Conservation (phyloP, 805 yeast species). For the Pichia cephalocereana region DNA sequence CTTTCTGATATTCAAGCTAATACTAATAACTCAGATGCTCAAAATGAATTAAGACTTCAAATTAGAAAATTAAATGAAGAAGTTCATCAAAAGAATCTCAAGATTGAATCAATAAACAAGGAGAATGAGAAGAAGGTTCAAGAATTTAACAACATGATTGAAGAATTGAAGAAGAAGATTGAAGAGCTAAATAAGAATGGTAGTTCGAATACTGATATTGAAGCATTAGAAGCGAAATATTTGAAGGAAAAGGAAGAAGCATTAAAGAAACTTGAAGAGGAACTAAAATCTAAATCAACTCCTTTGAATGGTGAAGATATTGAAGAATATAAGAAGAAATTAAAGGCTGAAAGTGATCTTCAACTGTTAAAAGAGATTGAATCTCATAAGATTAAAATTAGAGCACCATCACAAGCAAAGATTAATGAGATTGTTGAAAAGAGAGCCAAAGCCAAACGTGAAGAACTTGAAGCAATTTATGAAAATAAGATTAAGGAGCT, state of each 20-base stretch:
- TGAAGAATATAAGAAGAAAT: conserved; percentile 14
- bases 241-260: conserved; percentile 14
- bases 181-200: not conserved
- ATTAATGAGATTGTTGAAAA: conserved; percentile 28
- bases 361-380: conserved; percentile 24
- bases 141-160: conserved; percentile 1
- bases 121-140: conserved; percentile 1
- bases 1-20: conserved; percentile 12
- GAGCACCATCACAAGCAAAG: conserved; percentile 31
- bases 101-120: conserved; percentile 1
- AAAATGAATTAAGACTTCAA: conserved; percentile 14
- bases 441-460: conserved; percentile 25
- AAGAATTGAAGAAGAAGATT: conserved; percentile 1
- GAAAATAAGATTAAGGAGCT: conserved; percentile 13
- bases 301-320: conserved; percentile 9
- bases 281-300: conserved; percentile 8
- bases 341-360: conserved; percentile 19
- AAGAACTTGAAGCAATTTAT: conserved; percentile 27
- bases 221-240: conserved; percentile 12
- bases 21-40: conserved; percentile 8
- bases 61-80: conserved; percentile 10
- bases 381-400: conserved; percentile 25
- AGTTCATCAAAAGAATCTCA: conserved; percentile 9
- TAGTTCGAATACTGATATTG: conserved; percentile 4
- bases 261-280: conserved; percentile 13